Evolutionary conservation across 768 basidiomycete species (phyloP).

Genomic region (Lactifluus subvellereus): DNA sequence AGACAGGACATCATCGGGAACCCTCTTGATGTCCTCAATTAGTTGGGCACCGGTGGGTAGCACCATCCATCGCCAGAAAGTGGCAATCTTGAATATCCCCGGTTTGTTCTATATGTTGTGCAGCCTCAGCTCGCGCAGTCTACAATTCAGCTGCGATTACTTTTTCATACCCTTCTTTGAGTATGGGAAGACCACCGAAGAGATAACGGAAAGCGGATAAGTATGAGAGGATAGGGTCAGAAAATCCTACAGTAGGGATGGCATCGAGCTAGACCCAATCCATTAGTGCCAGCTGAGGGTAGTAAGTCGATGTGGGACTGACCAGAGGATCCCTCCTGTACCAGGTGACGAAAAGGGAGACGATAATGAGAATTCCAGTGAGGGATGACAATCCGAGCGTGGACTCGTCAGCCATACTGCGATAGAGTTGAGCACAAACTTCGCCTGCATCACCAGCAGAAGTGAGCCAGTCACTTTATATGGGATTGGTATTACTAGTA

Average conservation of each 20-base stretch:
- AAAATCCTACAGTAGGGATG: slow-evolving; percentile 31
- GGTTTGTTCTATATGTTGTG: slow-evolving; percentile 26
- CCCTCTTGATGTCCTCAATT: slow-evolving; percentile 39
- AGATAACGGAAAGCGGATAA: slow-evolving; percentile 2
- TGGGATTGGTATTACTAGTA: too few relatives aligned
- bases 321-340: slow-evolving; percentile 1
- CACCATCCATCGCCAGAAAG: slow-evolving; percentile 35
- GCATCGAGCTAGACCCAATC: slow-evolving; percentile 5
- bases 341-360: neutral
- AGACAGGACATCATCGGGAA: slow-evolving; percentile 37
- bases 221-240: slow-evolving; percentile 29
- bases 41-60: slow-evolving; percentile 31
- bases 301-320: neutral
- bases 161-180: slow-evolving; percentile 9
- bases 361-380: neutral
- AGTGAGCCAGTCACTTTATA: too few relatives aligned
- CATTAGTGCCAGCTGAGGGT: neutral
- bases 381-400: neutral
- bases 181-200: neutral
- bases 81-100: slow-evolving; percentile 32
- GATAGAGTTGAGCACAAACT: slow-evolving; percentile 22
- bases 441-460: too few relatives aligned
- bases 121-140: neutral
- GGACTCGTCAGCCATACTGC: neutral
- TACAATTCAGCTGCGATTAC: neutral